Base-by-base conservation (phyloP, 1,139 yeast species). In the Scheffersomyces segobiensis region DNA sequence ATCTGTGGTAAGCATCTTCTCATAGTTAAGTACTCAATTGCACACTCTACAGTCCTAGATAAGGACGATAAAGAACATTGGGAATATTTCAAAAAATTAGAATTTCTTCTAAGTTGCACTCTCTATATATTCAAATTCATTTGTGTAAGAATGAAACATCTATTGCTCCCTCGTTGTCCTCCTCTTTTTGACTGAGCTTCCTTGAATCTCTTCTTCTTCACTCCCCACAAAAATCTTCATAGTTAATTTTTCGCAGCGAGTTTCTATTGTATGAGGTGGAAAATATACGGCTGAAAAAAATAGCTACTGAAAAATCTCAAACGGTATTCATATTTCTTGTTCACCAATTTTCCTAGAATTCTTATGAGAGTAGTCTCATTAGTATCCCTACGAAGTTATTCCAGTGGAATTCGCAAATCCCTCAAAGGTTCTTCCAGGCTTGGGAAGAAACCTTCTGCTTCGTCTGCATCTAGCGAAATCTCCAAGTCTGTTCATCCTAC, bases 401-500 rank as follows among this genome's bases (percentile, higher is more conserved):
- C 42, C 8, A 32, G 42, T 10, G 42, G 42, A 32, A 7, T 32
- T 32, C 17, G 42, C 17, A 32, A 32, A 32, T 48, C 50, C n/a
- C 26, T 48, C 5, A 48, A 8, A 10, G 50, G 50, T 6, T 14
- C 26, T 24, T 48, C 50, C 17, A 17, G 22, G 2, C 50, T 48
- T 20, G 52, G 42, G 49, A 42, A 49, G 55, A 32, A 49, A 32
- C 10, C 26, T 48, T 50, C 51, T 51, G 6, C 50, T 52, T 49
- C 52, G 52, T 19, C 20, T 46, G 14, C 24, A 53, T 46, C 24
- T 32, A 49, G 18, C 24, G 50, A 6, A 26, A 21, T 22, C n/a
- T 19, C 47, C 56, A 62, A 58, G 49, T 65, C 75, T 21, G 67
- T 77, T 3, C 87, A 84, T 50, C 87, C 88, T 1, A 61, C 62